A percentile compares a stretch with the other conserved stretches of the same genome.
These are phyloP conservation scores for Thuja plicata DNA, from an alignment of 83 land plant genomes.

Conservation along the genomic window DNA sequence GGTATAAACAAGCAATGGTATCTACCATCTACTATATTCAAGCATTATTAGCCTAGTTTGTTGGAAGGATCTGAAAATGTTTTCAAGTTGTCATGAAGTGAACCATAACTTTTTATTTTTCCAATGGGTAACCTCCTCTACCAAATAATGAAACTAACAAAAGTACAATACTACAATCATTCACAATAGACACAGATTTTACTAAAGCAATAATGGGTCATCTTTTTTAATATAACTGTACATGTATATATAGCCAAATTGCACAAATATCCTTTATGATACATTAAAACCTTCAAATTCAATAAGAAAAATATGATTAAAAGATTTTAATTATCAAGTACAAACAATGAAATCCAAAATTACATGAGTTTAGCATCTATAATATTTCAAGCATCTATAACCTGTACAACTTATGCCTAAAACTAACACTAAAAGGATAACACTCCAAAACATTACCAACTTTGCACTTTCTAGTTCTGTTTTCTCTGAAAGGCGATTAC, in stretches of 20 bases:
- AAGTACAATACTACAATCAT: neutral
- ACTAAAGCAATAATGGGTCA: neutral
- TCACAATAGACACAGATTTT: neutral
- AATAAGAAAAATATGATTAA: neutral
- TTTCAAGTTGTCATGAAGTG: neutral
- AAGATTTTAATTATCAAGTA: neutral
- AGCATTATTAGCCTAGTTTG: neutral
- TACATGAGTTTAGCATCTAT: neutral
- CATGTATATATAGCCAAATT: neutral
- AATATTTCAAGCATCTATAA: constrained; percentile 3
- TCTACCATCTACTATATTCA: neutral
- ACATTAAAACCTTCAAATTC: neutral
- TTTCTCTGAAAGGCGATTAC: constrained; percentile 78
- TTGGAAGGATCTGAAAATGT: neutral
- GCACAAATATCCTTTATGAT: neutral
- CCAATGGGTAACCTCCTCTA: neutral
- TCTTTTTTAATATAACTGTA: neutral
- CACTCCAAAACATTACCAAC: constrained; percentile 47
- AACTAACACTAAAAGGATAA: neutral
- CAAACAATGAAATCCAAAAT: neutral
- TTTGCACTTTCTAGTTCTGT: constrained; percentile 85
- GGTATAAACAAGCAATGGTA: neutral
- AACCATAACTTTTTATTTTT: neutral
- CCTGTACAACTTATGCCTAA: neutral
- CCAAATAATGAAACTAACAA: neutral